Percentiles rank a stretch among this genome's conserved stretches.
Evolutionary conservation across 83 land plant species (phyloP).

Genomic region (Picea abies): DNA sequence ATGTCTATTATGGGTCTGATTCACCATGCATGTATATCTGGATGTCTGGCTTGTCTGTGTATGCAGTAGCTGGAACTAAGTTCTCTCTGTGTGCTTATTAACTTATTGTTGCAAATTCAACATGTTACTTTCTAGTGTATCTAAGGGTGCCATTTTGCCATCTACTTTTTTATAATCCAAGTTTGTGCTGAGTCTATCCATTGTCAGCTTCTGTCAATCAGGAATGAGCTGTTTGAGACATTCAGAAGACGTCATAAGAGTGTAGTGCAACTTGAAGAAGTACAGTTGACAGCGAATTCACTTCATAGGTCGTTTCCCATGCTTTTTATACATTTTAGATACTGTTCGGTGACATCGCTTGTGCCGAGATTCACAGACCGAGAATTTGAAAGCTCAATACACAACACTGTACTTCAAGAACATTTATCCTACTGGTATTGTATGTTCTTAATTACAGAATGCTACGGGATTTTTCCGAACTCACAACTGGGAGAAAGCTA

Average conservation of each 20-base stretch:
- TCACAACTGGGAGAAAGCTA: constrained; percentile 59
- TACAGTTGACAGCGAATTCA: no score
- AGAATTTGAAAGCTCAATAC: background rate
- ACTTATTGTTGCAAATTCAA: background rate
- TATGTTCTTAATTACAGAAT: constrained; percentile 56
- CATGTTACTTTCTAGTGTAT: background rate
- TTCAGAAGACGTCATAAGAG: no score
- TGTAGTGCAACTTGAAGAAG: no score
- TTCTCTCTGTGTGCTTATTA: background rate
- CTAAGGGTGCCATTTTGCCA: background rate
- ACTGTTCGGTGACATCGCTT: background rate
- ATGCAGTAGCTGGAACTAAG: background rate
- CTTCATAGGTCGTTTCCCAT: constrained; percentile 14
- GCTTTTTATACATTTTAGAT: background rate
- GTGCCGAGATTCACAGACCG: background rate
- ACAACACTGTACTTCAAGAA: background rate
- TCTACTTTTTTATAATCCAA: background rate
- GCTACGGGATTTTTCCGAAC: constrained; percentile 74
- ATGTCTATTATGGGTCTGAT: no score
- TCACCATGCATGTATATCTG: no score
- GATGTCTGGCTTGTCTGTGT: no score
- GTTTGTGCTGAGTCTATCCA: constrained; percentile 13
- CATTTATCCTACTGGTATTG: background rate
- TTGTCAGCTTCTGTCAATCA: constrained; percentile 85
- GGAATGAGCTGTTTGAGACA: constrained; percentile 27